Evolutionary conservation across 2,329 filamentous ascomycete species (phyloP), one percentile per base, ranked within the genome.

Genomic region (Hymenoscyphus albidus): DNA sequence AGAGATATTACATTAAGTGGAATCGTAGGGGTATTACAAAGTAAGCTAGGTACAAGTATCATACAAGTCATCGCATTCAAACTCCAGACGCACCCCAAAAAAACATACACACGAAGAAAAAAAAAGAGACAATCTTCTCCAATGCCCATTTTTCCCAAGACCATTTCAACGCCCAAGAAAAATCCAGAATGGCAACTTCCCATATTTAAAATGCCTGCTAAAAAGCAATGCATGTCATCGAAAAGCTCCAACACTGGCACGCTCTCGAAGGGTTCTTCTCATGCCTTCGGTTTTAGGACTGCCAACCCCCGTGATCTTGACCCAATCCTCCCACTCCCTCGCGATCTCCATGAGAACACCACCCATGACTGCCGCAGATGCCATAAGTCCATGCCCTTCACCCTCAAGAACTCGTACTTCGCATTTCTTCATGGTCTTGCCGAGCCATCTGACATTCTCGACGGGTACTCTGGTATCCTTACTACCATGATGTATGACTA

Each of bases 381-480:
- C 95, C 95, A 99, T 99, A 31, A 99, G 80, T 0, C 95, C 94
- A 74, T 99, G 95, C 2, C 93, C 92, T 76, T 99, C 94, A 5
- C 91, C 92, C 70, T 96, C 91, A 2, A 99, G 82, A 5, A 98
- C 87, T 5, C 94, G 83, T 14, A 99, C 92, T 76, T 98, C 95
- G 76, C 94, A 98, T 58, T 91, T 84, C 38, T 91, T 87, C 93
- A 99, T 98, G 54, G 91, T 91, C 77, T 93, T 93, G 65, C 93
- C 93, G 7, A 99, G 83, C 95, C 95, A 99, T 69, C 89, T 85
- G 27, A 97, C 92, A 73, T 99, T 99, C 64, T 97, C 95, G 14
- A 97, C 90, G 0, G 95, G 95, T 1, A 99, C 95, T 31, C 95
- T 86, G 6, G 90, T 93, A 74, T 99, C 95, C 71, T 91, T 88